phyloP scores from a whole-genome alignment of 2,329 filamentous ascomycete species.

The Teratosphaeria nubilosa region DNA sequence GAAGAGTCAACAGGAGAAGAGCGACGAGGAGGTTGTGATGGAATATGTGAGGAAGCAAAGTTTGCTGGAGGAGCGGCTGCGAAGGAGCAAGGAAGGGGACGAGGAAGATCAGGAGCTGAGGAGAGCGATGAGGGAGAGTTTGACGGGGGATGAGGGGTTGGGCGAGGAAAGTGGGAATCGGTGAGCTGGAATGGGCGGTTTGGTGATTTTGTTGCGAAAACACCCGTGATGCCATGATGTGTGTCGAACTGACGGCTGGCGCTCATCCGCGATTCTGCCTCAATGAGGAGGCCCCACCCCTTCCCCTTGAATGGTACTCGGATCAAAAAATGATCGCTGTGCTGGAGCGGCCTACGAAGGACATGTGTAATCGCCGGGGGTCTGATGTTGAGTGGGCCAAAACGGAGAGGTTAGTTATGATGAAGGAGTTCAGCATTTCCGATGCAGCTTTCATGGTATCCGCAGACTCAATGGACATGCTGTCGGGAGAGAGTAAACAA shows the following conservation, averaged over 20 bases:
- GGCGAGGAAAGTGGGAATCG: not conserved
- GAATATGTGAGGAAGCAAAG: slow-evolving; percentile 73
- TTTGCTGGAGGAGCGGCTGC: slow-evolving; percentile 53
- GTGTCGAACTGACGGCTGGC: not conserved
- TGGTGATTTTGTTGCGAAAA: not conserved
- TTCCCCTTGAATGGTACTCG: too few relatives aligned
- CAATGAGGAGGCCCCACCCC: too few relatives aligned
- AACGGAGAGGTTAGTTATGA: too few relatives aligned
- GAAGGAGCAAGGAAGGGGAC: slow-evolving; percentile 7
- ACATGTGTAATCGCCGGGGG: too few relatives aligned
- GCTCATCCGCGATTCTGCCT: too few relatives aligned
- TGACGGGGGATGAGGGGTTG: slow-evolving; percentile 25
- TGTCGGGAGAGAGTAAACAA: too few relatives aligned
- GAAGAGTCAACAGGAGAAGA: slow-evolving; percentile 30
- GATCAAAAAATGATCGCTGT: too few relatives aligned
- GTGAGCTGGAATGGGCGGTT: not conserved
- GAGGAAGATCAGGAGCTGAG: slow-evolving; percentile 42
- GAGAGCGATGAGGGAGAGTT: slow-evolving; percentile 46
- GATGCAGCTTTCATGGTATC: too few relatives aligned
- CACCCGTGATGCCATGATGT: not conserved
- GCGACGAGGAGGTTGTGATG: slow-evolving; percentile 62
- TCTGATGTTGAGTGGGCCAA: too few relatives aligned
- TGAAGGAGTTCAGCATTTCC: too few relatives aligned
- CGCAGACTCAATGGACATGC: too few relatives aligned
- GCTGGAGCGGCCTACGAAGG: too few relatives aligned